Percentiles rank a stretch among this genome's conserved stretches.
Evolutionary conservation across 1,139 yeast species (phyloP).

Genomic region (Magnusiomyces clavatus): DNA sequence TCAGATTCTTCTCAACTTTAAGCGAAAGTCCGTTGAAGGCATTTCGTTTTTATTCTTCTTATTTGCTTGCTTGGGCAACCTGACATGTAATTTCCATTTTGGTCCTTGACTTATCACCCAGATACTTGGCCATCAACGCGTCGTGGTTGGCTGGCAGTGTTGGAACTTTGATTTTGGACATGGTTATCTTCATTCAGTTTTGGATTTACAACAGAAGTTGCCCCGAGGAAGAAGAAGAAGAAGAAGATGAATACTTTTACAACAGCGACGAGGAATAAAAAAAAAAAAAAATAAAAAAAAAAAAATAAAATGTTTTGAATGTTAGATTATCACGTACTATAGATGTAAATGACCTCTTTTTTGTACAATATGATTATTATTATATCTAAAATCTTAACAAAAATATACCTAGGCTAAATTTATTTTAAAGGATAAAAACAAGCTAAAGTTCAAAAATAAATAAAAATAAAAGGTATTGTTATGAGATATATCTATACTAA

Average conservation of each 20-base stretch:
- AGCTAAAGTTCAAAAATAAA: background rate
- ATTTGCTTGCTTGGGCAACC: slow-evolving; percentile 88
- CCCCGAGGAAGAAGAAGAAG: slow-evolving; percentile 4
- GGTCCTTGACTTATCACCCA: slow-evolving; percentile 55
- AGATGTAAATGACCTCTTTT: too few species aligned
- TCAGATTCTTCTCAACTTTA: slow-evolving; percentile 72
- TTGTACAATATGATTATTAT: too few species aligned
- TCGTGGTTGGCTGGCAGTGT: slow-evolving; percentile 91
- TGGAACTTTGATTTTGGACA: slow-evolving; percentile 81
- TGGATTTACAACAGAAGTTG: slow-evolving; percentile 55
- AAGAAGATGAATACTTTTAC: background rate
- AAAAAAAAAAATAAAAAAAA: background rate
- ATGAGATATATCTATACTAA: too few species aligned
- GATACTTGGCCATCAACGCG: slow-evolving; percentile 69
- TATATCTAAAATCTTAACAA: too few species aligned
- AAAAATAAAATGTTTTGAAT: background rate
- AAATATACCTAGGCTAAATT: too few species aligned
- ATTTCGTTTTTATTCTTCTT: slow-evolving; percentile 84
- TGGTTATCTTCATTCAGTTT: slow-evolving; percentile 75
- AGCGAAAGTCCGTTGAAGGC: slow-evolving; percentile 88
- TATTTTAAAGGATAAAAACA: too few species aligned
- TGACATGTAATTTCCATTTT: slow-evolving; percentile 83
- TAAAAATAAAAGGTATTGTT: background rate
- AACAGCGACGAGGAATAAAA: slow-evolving; percentile 1
- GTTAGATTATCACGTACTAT: background rate